Evolutionary conservation across 805 yeast genomes (phyloP), one percentile per base, ranked within the genome.

Genomic region (Isabelozyma gotoi): DNA sequence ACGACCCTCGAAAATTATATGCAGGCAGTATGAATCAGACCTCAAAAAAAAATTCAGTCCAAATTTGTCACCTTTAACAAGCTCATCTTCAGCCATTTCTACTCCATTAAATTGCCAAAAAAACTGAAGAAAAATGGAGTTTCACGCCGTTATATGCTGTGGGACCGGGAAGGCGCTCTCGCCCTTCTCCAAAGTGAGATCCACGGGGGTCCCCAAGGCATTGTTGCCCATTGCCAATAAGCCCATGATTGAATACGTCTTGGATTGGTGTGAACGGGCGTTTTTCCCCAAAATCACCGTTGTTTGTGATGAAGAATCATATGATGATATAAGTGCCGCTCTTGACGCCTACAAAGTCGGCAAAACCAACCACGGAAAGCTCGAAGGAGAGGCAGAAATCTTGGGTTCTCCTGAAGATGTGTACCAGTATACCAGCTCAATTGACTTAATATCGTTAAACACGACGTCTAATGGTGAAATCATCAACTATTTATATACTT

Each of bases 211-310:
- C 5, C 79, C 95, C 7, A 94, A 94, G 68, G 95, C 97, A 0
- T 69, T 91, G 39, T 65, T 95, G 36, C 98, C 98, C 2, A 74
- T 94, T 29, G 98, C 94, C 6, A 91, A 91, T 62, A 78, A 78
- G 56, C 96, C 97, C 11, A 84, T 94, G 89, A 70, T 94, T 35
- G 84, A 84, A 55, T 86, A 88, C 59, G 95, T 86, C 2, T 72
- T 94, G 29, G 91, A 86, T 53, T 94, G 98, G 98, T 91, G 98
- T 71, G 90, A 83, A 56, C 75, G 77, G 58, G 97, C 95, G 2
- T 83, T 83, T 46, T 91, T 91, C 64, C 78, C 78, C 37, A 78
- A 78, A 37, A 77, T 87, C 38, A 80, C 86, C 16, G 73, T 91
- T 15, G 84, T 87, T 6, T 71, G 80, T 7, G 80, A 77, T 41